phyloP scores from a whole-genome alignment of 2,329 filamentous ascomycete species.

The Colletotrichum chlorophyti region DNA sequence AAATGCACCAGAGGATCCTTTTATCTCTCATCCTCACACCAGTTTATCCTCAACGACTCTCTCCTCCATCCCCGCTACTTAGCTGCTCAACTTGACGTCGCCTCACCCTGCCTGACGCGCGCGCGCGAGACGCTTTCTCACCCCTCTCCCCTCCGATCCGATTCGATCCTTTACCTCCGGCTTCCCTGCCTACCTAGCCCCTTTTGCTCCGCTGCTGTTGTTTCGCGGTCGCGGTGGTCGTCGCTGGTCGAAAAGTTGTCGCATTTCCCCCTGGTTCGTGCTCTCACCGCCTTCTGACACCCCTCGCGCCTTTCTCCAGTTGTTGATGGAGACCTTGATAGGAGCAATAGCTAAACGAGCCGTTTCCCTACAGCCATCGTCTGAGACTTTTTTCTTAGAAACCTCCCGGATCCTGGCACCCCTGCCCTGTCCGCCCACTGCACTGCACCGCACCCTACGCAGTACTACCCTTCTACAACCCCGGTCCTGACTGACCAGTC shows the following conservation, averaged over 20 bases:
- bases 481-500: constrained; percentile 22
- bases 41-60: too few species aligned
- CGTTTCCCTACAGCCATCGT: constrained; percentile 24
- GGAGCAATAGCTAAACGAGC: constrained; percentile 28
- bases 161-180: constrained; percentile 25
- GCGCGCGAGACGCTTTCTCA: not conserved
- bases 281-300: constrained; percentile 28
- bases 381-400: constrained; percentile 27
- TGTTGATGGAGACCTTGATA: constrained; percentile 20
- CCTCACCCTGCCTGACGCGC: not conserved
- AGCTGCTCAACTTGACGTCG: not conserved
- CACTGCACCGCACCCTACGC: not conserved
- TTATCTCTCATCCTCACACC: too few species aligned
- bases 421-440: constrained; percentile 27
- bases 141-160: constrained; percentile 8
- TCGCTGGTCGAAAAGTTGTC: constrained; percentile 25
- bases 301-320: constrained; percentile 27
- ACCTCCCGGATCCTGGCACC: constrained; percentile 28
- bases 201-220: constrained; percentile 22
- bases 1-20: too few species aligned
- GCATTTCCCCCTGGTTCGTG: constrained; percentile 27
- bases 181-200: constrained; percentile 18
- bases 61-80: too few species aligned
- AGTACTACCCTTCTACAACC: constrained; percentile 20
- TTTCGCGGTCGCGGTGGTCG: constrained; percentile 14